These are phyloP conservation scores for Staphylotrichum tortipilum DNA, from an alignment of 495 filamentous ascomycete species.

Conservation along the genomic window DNA sequence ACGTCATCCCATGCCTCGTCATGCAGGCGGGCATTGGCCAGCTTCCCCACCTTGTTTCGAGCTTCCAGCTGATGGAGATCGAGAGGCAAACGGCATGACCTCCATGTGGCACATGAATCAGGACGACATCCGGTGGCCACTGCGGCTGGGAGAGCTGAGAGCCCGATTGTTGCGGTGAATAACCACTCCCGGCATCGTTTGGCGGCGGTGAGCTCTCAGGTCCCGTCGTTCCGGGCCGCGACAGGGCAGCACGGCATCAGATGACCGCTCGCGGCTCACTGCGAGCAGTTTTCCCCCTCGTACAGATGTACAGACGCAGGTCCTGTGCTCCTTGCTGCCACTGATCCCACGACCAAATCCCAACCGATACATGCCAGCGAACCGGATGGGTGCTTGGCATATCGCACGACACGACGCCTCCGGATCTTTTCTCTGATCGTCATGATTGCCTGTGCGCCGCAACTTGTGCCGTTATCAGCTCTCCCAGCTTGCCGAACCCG, in stretches of 20 bases:
- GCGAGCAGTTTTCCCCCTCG: not conserved
- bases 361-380: no score
- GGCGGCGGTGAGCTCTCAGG: slow-evolving; percentile 1
- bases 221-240: not conserved
- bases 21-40: not conserved
- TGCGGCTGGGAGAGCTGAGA: not conserved
- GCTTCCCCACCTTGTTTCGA: not conserved
- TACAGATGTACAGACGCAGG: slow-evolving; percentile 1
- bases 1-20: slow-evolving; percentile 1
- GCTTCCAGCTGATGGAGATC: not conserved
- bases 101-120: not conserved
- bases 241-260: not conserved
- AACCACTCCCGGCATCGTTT: not conserved
- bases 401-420: not conserved
- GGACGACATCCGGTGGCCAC: not conserved
- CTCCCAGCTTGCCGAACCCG: not conserved
- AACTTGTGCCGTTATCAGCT: not conserved
- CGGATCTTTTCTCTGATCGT: slow-evolving; percentile 1
- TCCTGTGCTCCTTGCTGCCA: slow-evolving; percentile 1
- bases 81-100: slow-evolving; percentile 5
- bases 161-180: no score
- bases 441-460: not conserved
- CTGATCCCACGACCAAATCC: no score
- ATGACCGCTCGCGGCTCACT: not conserved
- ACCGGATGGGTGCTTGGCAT: no score